Conservation (phyloP, 495 filamentous ascomycete genomes). For the Parathielavia appendiculata region DNA sequence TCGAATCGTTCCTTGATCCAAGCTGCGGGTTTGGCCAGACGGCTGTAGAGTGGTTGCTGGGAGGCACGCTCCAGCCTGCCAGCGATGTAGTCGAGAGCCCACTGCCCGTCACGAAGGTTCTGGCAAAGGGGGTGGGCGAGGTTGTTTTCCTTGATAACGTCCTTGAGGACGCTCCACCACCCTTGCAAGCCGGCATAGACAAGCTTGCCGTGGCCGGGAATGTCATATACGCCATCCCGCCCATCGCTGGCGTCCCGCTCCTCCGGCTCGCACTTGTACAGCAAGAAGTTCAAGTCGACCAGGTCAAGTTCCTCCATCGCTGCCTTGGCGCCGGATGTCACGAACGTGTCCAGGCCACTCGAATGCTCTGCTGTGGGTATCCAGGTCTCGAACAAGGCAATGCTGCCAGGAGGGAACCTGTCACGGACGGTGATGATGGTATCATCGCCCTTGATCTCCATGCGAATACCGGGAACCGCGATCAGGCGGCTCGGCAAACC, state of each 20-base stretch:
- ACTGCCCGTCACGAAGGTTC: conserved; percentile 84
- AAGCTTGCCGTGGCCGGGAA: conserved; percentile 75
- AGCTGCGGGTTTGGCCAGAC: conserved; percentile 56
- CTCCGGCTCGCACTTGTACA: conserved; percentile 91
- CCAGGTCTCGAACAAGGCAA: conserved; percentile 93
- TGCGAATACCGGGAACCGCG: conserved; percentile 61
- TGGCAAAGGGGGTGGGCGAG: conserved; percentile 90
- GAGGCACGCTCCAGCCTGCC: conserved; percentile 69
- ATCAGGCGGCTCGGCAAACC: conserved; percentile 78
- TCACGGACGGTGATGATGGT: conserved; percentile 78
- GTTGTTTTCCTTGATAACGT: conserved; percentile 83
- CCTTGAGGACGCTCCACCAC: conserved; percentile 91
- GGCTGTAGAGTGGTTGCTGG: conserved; percentile 52
- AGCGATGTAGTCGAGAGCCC: conserved; percentile 88
- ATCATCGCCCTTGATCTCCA: conserved; percentile 62
- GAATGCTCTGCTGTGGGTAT: conserved; percentile 79
- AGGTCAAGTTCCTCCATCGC: conserved; percentile 70
- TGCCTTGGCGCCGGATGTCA: conserved; percentile 72
- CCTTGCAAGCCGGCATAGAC: conserved; percentile 97
- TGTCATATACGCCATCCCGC: conserved; percentile 78
- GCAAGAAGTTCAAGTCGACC: conserved; percentile 81
- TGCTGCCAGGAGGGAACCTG: conserved; percentile 83
- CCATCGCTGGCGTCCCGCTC: conserved; percentile 76
- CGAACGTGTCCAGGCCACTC: conserved; percentile 71
- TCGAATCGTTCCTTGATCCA: conserved; percentile 86